Percentiles rank a stretch among this genome's conserved stretches.
phyloP scores from a whole-genome alignment of 139 green algal genomes.

The Tetradesmus lagerheimii region DNA sequence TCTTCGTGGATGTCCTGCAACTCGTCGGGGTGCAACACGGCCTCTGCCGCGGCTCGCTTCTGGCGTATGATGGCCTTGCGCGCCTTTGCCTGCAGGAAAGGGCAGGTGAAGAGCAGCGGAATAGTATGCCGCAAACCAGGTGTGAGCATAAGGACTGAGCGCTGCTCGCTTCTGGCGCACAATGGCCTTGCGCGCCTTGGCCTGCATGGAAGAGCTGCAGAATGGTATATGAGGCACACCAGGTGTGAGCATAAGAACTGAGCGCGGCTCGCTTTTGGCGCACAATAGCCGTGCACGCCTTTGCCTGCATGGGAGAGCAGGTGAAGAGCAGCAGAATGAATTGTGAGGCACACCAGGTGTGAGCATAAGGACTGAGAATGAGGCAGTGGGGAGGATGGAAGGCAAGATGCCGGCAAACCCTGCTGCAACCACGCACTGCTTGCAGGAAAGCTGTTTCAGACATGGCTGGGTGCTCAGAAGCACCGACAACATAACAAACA shows the following conservation, averaged over 20 bases:
- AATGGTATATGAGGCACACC: too few species aligned
- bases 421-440: too few species aligned
- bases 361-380: neutral
- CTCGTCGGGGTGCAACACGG: constrained; percentile 62
- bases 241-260: neutral
- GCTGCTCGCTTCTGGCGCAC: neutral
- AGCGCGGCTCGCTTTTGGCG: neutral
- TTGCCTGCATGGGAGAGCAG: constrained; percentile 59
- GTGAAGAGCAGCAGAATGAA: too few species aligned
- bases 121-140: neutral
- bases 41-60: constrained; percentile 38
- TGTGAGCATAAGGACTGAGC: too few species aligned
- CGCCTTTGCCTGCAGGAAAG: constrained; percentile 63
- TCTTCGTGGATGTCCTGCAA: constrained; percentile 42
- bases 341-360: neutral
- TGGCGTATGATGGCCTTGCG: constrained; percentile 6
- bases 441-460: neutral
- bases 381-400: neutral
- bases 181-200: constrained; percentile 52
- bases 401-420: too few species aligned
- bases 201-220: constrained; percentile 17
- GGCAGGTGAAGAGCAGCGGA: neutral
- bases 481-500: too few species aligned
- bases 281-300: constrained; percentile 42
- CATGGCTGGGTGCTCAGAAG: too few species aligned